Evolutionary conservation across 257 asterid species (phyloP), one percentile per base, ranked within the genome.

Genomic region (Ballota nigra): DNA sequence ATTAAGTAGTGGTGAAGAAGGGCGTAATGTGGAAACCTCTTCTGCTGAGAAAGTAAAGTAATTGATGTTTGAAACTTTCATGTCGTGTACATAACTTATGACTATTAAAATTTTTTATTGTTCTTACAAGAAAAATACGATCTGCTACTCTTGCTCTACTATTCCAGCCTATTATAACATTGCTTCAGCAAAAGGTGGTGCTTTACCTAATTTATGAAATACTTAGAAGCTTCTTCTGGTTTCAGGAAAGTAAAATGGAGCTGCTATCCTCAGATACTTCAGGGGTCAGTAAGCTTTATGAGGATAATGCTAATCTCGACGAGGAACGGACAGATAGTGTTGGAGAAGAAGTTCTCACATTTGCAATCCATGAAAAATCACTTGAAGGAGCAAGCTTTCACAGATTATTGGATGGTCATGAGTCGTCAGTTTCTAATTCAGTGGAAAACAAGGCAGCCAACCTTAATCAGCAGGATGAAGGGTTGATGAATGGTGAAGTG

Each of bases 271-370:
- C 79, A 9, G 92, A 84, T 63, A 68, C 75, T 45, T 76, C 74
- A 29, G 88, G 74, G 73, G 63, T 58, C 72, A 77, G 78, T 80
- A 81, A 82, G 75, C 62, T 86, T 4, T 53, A 60, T 1, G 95
- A 83, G 76, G 81, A 69, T 57, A 75, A 70, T 73, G 79, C 77
- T 76, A 60, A 63, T 73, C 67, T 65, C 68, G 47, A 78, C 53
- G 86, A 80, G 76, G 96, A 77, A 82, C 74, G 75, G 70, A 40
- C 65, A n/a, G 80, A 83, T 67, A 70, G 70, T 71, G 59, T 66
- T 75, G 84, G 83, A 72, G 90, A 83, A 66, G 90, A 87, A 76
- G 93, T 88, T 68, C 91, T 86, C 66, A 86, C 99, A 71, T 86
- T 89, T 55, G 77, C 87, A 23, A 75, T 88, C 80, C 92, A 78